phyloP scores from a whole-genome alignment of 2,329 filamentous ascomycete genomes.

The Hypoxylon sp. region DNA sequence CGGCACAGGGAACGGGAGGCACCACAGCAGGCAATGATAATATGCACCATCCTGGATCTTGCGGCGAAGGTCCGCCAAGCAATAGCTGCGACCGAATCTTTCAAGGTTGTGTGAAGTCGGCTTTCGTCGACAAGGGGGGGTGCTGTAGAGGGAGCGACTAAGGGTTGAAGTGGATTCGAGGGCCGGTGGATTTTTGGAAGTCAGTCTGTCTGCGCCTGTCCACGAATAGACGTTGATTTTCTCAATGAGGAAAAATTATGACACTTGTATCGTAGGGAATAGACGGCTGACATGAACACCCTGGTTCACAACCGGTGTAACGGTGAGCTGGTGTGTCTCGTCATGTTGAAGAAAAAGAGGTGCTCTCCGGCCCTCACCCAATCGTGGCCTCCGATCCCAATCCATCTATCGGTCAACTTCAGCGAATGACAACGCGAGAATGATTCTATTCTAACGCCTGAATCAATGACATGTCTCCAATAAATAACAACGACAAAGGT shows the following conservation, averaged over 20 bases:
- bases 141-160: constrained; percentile 22
- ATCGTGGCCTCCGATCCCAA: constrained; percentile 23
- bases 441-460: constrained; percentile 20
- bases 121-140: constrained; percentile 28
- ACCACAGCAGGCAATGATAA: constrained; percentile 20
- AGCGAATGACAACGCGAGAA: constrained; percentile 33
- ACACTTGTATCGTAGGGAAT: constrained; percentile 37
- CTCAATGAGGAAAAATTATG: constrained; percentile 35
- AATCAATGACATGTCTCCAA: constrained; percentile 35
- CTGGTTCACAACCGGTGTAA: constrained; percentile 36
- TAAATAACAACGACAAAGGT: constrained; percentile 18
- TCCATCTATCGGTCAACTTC: constrained; percentile 32
- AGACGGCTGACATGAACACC: constrained; percentile 37
- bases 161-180: constrained; percentile 36
- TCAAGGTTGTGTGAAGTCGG: constrained; percentile 28
- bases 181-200: constrained; percentile 28
- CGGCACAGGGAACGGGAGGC: constrained; percentile 20
- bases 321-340: constrained; percentile 43
- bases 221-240: constrained; percentile 33
- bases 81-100: constrained; percentile 27
- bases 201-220: constrained; percentile 20
- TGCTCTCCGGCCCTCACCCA: constrained; percentile 31
- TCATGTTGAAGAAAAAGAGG: constrained; percentile 29
- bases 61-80: constrained; percentile 27
- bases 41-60: constrained; percentile 40